A percentile compares a stretch with the other conserved stretches of the same genome.
phyloP scores from a whole-genome alignment of 1,284 basidiomycete genomes.

The Polyporus tsugae region DNA sequence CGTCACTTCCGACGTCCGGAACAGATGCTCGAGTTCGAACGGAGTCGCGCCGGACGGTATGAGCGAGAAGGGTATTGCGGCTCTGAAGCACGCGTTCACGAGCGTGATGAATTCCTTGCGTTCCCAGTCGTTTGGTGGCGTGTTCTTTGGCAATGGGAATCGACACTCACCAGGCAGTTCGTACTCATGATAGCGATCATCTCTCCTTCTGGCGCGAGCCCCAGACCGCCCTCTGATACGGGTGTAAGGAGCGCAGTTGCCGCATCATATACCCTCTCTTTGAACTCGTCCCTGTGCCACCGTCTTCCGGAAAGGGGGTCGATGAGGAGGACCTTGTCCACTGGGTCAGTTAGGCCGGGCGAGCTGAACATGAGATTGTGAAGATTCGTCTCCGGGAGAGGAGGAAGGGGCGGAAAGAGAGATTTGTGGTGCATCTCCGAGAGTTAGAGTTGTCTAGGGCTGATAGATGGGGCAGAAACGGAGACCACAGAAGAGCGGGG shows the following conservation, averaged over 20 bases:
- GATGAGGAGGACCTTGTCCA: slow-evolving; percentile 64
- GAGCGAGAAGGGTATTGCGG: slow-evolving; percentile 68
- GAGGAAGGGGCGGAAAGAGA: slow-evolving; percentile 47
- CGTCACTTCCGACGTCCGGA: slow-evolving; percentile 62
- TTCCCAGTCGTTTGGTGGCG: neutral
- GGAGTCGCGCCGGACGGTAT: slow-evolving; percentile 72
- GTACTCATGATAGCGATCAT: slow-evolving; percentile 74
- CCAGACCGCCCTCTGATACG: slow-evolving; percentile 60
- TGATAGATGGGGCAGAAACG: neutral
- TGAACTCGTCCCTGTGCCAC: slow-evolving; percentile 56
- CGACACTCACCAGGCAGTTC: slow-evolving; percentile 65
- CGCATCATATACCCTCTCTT: slow-evolving; percentile 58
- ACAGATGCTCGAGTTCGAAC: slow-evolving; percentile 68
- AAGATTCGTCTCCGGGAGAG: slow-evolving; percentile 57
- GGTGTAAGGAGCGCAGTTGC: slow-evolving; percentile 64
- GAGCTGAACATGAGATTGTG: slow-evolving; percentile 59
- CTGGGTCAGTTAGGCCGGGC: slow-evolving; percentile 44
- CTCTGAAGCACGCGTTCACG: slow-evolving; percentile 61
- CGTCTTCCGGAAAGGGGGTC: slow-evolving; percentile 60
- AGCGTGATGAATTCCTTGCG: slow-evolving; percentile 68
- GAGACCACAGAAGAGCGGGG: neutral
- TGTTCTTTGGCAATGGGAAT: neutral
- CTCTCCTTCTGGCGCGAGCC: slow-evolving; percentile 57
- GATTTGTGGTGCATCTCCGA: slow-evolving; percentile 49
- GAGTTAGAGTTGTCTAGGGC: slow-evolving; percentile 10